Evolutionary conservation across 768 basidiomycete genomes (phyloP).

Genomic region (Pleurotus tuoliensis): DNA sequence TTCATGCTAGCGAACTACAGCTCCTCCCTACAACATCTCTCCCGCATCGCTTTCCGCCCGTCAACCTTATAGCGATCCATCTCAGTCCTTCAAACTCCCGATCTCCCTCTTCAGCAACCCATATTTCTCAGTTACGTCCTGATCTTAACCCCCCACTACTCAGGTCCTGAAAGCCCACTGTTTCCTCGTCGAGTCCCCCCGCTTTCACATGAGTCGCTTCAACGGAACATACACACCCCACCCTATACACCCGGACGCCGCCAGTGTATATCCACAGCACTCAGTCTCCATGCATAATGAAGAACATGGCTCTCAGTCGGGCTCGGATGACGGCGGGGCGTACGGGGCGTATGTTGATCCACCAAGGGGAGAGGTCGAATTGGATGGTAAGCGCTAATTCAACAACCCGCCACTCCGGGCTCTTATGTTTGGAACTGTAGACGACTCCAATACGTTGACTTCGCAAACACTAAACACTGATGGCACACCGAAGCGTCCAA

Average conservation of each 20-base stretch:
- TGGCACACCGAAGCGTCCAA: slow-evolving; percentile 84
- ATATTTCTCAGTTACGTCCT: slow-evolving; percentile 20
- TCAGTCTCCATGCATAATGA: slow-evolving; percentile 19
- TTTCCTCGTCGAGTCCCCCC: slow-evolving; percentile 6
- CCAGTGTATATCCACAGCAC: slow-evolving; percentile 20
- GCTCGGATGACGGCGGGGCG: slow-evolving; percentile 50
- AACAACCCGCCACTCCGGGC: neutral
- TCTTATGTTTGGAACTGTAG: slow-evolving; percentile 16
- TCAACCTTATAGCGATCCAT: slow-evolving; percentile 30
- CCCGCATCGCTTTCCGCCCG: slow-evolving; percentile 36
- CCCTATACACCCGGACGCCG: slow-evolving; percentile 21
- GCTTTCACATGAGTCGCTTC: slow-evolving; percentile 25
- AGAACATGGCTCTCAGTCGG: slow-evolving; percentile 49
- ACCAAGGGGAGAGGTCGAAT: slow-evolving; percentile 37
- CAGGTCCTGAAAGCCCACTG: slow-evolving; percentile 11
- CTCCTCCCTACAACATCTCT: slow-evolving; percentile 10
- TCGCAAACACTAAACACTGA: slow-evolving; percentile 81
- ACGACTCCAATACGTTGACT: slow-evolving; percentile 49
- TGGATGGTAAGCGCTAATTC: slow-evolving; percentile 37
- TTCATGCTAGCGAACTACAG: slow-evolving; percentile 27
- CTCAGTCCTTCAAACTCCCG: slow-evolving; percentile 40
- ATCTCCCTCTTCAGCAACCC: slow-evolving; percentile 32
- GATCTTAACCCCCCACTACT: slow-evolving; percentile 11
- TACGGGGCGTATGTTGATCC: slow-evolving; percentile 31
- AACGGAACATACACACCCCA: slow-evolving; percentile 20